Percentiles rank a stretch among this genome's conserved stretches.
These are phyloP conservation scores for Candida rishiriensis DNA, from an alignment of 805 yeast genomes.

Conservation along the genomic window DNA sequence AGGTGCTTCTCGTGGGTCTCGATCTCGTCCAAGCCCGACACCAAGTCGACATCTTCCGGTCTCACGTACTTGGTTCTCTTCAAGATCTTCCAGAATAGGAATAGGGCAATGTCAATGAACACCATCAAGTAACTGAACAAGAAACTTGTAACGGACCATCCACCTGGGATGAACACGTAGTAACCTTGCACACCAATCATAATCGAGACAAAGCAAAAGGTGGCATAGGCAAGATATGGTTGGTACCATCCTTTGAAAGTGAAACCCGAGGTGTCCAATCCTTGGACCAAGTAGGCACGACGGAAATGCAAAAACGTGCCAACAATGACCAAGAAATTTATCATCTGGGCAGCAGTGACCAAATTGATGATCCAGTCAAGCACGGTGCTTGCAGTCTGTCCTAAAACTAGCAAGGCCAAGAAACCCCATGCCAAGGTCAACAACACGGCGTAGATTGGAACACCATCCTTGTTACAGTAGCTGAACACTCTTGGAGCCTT, in stretches of 20 bases:
- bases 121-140: constrained; percentile 70
- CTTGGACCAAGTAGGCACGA: constrained; percentile 53
- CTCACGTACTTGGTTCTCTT: constrained; percentile 44
- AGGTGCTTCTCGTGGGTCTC: constrained; percentile 48
- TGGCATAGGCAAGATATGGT: constrained; percentile 53
- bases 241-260: constrained; percentile 54
- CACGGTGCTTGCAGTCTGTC: constrained; percentile 55
- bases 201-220: constrained; percentile 38
- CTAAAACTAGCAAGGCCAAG: constrained; percentile 45
- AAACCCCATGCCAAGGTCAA: constrained; percentile 40
- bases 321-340: constrained; percentile 54
- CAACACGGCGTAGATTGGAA: constrained; percentile 42
- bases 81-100: constrained; percentile 45
- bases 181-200: constrained; percentile 68
- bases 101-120: constrained; percentile 49
- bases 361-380: constrained; percentile 69
- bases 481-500: constrained; percentile 41
- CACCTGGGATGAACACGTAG: constrained; percentile 60
- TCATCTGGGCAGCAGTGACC: constrained; percentile 65
- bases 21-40: constrained; percentile 50
- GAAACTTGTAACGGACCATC: constrained; percentile 59
- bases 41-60: constrained; percentile 48
- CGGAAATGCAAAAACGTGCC: constrained; percentile 59
- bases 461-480: constrained; percentile 42
- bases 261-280: constrained; percentile 39